These are phyloP conservation scores for Graphilbum fragrans DNA, from an alignment of 2,329 filamentous ascomycete species.

Conservation along the genomic window DNA sequence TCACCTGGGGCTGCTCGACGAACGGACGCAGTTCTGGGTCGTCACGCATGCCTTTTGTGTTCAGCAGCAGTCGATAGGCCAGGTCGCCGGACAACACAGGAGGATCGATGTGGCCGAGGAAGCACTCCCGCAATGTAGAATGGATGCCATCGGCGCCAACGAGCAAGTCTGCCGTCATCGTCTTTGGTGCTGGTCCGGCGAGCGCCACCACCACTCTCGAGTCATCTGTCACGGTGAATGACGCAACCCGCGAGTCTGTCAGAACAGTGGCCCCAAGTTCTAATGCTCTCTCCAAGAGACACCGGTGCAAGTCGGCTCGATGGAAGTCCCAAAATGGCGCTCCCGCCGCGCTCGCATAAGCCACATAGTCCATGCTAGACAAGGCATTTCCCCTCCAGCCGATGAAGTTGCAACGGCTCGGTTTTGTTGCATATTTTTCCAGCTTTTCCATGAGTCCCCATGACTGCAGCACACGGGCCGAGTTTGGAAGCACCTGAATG, in stretches of 20 bases:
- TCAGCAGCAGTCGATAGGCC: slow-evolving; percentile 21
- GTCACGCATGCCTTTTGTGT: slow-evolving; percentile 15
- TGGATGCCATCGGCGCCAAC: slow-evolving; percentile 28
- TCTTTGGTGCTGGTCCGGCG: too few species aligned
- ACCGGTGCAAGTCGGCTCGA: slow-evolving; percentile 18
- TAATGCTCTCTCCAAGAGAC: slow-evolving; percentile 15
- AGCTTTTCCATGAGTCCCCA: slow-evolving; percentile 15
- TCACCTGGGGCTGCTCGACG: slow-evolving; percentile 17
- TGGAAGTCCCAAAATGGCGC: slow-evolving; percentile 24
- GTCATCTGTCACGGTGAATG: slow-evolving; percentile 13
- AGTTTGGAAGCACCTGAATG: slow-evolving; percentile 26
- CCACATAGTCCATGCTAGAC: slow-evolving; percentile 7
- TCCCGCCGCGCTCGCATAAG: slow-evolving; percentile 5
- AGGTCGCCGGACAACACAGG: slow-evolving; percentile 20
- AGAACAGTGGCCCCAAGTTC: slow-evolving; percentile 15
- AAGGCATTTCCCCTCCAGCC: slow-evolving; percentile 10
- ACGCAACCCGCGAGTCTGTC: slow-evolving; percentile 13
- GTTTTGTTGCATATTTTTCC: slow-evolving; percentile 4
- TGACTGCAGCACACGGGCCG: slow-evolving; percentile 16
- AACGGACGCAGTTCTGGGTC: slow-evolving; percentile 16
- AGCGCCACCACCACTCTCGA: slow-evolving; percentile 1
- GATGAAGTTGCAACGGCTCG: slow-evolving; percentile 6
- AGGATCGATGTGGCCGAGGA: slow-evolving; percentile 11
- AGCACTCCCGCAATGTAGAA: slow-evolving; percentile 8
- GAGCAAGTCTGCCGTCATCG: slow-evolving; percentile 20